Conservation (phyloP, 371 early-diverging fungal species). For the Mucor piriformis region DNA sequence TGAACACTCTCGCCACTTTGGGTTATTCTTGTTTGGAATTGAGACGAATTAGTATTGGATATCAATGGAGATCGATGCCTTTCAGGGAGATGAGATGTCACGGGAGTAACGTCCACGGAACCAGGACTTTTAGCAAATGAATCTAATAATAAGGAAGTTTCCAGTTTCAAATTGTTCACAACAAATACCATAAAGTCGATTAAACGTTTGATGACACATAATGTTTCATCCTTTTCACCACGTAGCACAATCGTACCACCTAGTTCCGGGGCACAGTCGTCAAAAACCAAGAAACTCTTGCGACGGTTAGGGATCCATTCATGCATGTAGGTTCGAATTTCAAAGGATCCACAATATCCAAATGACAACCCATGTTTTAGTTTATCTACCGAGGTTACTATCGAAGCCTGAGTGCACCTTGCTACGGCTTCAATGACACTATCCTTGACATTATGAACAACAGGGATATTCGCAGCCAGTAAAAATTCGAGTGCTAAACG, state of each 20-base stretch:
- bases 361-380: slow-evolving; percentile 71
- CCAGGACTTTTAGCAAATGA: slow-evolving; percentile 51
- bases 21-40: background rate
- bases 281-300: slow-evolving; percentile 87
- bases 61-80: slow-evolving; percentile 18
- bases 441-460: slow-evolving; percentile 86
- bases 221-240: slow-evolving; percentile 68
- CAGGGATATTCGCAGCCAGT: slow-evolving; percentile 75
- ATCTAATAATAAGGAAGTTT: slow-evolving; percentile 74
- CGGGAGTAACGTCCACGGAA: background rate
- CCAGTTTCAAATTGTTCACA: slow-evolving; percentile 83
- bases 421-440: slow-evolving; percentile 84
- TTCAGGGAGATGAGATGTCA: background rate
- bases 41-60: background rate
- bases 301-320: slow-evolving; percentile 75
- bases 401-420: slow-evolving; percentile 83
- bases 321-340: slow-evolving; percentile 80
- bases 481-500: slow-evolving; percentile 85
- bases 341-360: slow-evolving; percentile 83
- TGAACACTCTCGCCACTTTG: background rate
- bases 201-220: slow-evolving; percentile 78
- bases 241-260: slow-evolving; percentile 90
- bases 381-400: slow-evolving; percentile 84
- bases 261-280: slow-evolving; percentile 79
- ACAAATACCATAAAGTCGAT: slow-evolving; percentile 83